Evolutionary conservation across 2,329 filamentous ascomycete genomes (phyloP), one percentile per base, ranked within the genome.

Genomic region (Trichoderma sp.): DNA sequence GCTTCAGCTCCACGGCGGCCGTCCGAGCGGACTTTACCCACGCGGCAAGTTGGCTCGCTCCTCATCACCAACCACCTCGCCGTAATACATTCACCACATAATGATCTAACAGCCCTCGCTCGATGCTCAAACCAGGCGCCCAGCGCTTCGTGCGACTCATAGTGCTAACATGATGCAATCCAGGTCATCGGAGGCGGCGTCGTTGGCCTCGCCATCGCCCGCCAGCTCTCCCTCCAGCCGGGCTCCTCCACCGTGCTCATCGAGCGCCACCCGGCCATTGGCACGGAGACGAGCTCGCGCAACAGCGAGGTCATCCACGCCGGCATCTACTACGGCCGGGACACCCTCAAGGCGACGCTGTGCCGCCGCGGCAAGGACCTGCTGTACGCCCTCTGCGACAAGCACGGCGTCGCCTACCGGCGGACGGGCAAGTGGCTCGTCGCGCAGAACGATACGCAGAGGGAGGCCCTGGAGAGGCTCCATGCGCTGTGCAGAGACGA

Each of bases 241-340:
- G 80, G 82, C 21, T 82, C 83, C 6, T 86, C 85, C 2, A 94
- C 91, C 0, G 82, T 97, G 14, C 81, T 97, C 62, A 86, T 97
- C 1, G 93, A 97, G 78, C 87, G 90, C 28, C 91, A 97, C 80
- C 77, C 82, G 24, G 82, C 84, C 58, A 83, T 91, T 28, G 93
- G 93, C 57, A 94, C 88, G 30, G 93, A 97, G 79, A 97, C 93
- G 0, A 93, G 90, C 68, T 91, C 90, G 69, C 88, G 93, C 70
- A 97, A 97, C 80, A 94, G 90, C 73, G 93, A 98, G 84, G 94
- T 98, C 63, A 96, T 99, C 71, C 95, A 99, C 76, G 95, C 92
- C 1, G 95, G 95, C 15, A 84, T 98, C 68, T 98, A 97, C 83
- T 97, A 97, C 77, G 91, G 90, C 17, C 75, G 82, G 6, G 77